Evolutionary conservation across 495 filamentous ascomycete genomes (phyloP), one percentile per base, ranked within the genome.

Genomic region (Acidiella bohemica): DNA sequence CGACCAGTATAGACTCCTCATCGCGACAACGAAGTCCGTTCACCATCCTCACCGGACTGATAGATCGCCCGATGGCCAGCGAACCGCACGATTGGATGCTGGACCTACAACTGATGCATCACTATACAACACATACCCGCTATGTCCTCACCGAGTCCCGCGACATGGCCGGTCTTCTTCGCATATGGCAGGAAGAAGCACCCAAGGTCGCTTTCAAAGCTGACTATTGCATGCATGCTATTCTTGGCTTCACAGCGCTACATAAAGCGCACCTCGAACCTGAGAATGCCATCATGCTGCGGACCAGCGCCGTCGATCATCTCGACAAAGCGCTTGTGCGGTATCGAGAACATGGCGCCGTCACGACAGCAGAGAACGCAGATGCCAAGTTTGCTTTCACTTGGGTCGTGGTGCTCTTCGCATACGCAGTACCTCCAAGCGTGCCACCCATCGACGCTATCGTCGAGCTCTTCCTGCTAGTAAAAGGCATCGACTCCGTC

Each of bases 51-150:
- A 44, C 46, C 3, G 41, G 46, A 10, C 24, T 49, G 27, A 39
- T 49, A 21, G 41, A 49, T n/a, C 24, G 41, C 9, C 46, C 40
- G 23, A 11, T 41, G 16, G 33, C 32, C 1, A 34, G 40, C 23
- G 17, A 46, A 30, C 36, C 34, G 21, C 27, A 22, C 6, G 27
- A 40, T 13, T 46, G 47, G 41, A 41, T 35, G 23, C 30, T 46
- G 21, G 47, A 50, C 29, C 47, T 50, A 8, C 26, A 44, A 25
- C 35, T 50, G 10, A 50, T 50, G 47, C 47, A 50, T 28, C 47
- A 50, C 28, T 50, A 39, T 22, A 19, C 41, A 24, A 32, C 36
- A 17, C 32, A 41, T 24, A 46, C 42, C 2, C 28, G 26, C 13
- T 29, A 35, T 21, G 31, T 44, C 22, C 20, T 50, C 10, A 41